A percentile compares a stretch with the other conserved stretches of the same genome.
Conservation (phyloP, 768 basidiomycete genomes). For the Ephemerocybe angulata region DNA sequence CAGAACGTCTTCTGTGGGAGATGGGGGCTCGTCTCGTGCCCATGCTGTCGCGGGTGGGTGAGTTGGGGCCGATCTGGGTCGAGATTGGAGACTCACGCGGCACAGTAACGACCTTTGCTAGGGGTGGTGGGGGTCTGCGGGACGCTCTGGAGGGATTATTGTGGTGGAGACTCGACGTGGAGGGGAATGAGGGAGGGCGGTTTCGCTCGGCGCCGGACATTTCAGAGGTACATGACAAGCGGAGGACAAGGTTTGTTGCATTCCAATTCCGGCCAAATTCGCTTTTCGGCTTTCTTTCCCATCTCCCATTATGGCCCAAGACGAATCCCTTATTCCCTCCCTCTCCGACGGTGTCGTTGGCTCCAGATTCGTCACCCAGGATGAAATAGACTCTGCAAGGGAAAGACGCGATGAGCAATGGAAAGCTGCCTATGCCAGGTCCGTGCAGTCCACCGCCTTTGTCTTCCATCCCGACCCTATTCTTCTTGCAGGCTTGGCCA, state of each 20-base stretch:
- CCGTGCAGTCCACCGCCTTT: slow-evolving; percentile 4
- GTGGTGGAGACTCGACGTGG: slow-evolving; percentile 32
- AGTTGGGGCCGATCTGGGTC: slow-evolving; percentile 6
- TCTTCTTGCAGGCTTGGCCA: slow-evolving; percentile 61
- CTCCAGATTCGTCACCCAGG: slow-evolving; percentile 80
- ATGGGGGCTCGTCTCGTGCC: slow-evolving; percentile 81
- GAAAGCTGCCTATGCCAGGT: slow-evolving; percentile 89
- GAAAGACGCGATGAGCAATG: slow-evolving; percentile 77
- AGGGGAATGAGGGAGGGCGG: slow-evolving; percentile 31
- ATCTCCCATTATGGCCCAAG: slow-evolving; percentile 11
- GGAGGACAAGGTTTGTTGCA: slow-evolving; percentile 2
- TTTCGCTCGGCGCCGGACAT: slow-evolving; percentile 34
- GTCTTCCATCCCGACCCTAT: slow-evolving; percentile 1
- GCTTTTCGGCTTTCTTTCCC: background rate
- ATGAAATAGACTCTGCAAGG: slow-evolving; percentile 71
- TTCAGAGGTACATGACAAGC: slow-evolving; percentile 12
- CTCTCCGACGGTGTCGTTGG: slow-evolving; percentile 71
- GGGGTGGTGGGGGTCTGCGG: slow-evolving; percentile 40
- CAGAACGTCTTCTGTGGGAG: slow-evolving; percentile 47
- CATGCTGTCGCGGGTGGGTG: slow-evolving; percentile 49
- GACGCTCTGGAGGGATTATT: slow-evolving; percentile 30
- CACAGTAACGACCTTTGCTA: slow-evolving; percentile 57
- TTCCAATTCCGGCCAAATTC: background rate
- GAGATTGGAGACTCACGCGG: slow-evolving; percentile 52
- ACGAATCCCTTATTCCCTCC: slow-evolving; percentile 56